Evolutionary conservation across 257 asterid species (phyloP).

Genomic region (Cynanchum wilfordii): DNA sequence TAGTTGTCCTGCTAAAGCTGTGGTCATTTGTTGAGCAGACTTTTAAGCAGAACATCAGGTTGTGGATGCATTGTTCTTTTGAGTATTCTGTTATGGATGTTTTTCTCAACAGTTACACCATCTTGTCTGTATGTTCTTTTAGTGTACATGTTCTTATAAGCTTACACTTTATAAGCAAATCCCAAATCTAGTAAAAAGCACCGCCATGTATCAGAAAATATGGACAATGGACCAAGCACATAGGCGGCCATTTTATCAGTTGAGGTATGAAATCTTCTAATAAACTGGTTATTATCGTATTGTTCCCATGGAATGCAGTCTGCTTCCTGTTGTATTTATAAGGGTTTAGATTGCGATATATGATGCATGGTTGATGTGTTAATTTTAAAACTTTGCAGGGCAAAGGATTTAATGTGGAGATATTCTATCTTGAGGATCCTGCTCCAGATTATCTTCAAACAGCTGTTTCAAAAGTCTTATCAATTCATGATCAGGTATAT

Average conservation of each 20-base stretch:
- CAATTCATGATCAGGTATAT: constrained; percentile 82
- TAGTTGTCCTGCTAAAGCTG: neutral
- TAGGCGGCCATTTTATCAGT: constrained; percentile 89
- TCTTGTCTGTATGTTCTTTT: too few relatives aligned
- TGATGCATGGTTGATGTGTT: constrained; percentile 9
- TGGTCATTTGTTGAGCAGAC: neutral
- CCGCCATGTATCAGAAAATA: constrained; percentile 40
- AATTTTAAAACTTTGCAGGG: constrained; percentile 50
- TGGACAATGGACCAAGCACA: constrained; percentile 46
- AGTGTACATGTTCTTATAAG: too few relatives aligned
- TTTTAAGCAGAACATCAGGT: neutral
- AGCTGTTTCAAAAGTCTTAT: constrained; percentile 66
- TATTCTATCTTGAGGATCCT: constrained; percentile 73
- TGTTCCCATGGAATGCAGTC: neutral
- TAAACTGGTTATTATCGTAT: neutral
- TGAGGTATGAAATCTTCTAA: constrained; percentile 45
- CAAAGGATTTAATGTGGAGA: constrained; percentile 79
- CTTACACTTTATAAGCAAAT: constrained; percentile 7
- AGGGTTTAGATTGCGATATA: neutral
- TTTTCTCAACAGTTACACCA: too few relatives aligned
- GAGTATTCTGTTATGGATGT: constrained; percentile 13
- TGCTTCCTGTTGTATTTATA: constrained; percentile 4
- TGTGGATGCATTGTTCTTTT: neutral
- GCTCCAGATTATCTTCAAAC: constrained; percentile 78
- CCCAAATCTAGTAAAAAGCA: constrained; percentile 46